Evolutionary conservation across 495 filamentous ascomycete genomes (phyloP), one percentile per base, ranked within the genome.

Genomic region (Hyaloscypha hepaticicola): DNA sequence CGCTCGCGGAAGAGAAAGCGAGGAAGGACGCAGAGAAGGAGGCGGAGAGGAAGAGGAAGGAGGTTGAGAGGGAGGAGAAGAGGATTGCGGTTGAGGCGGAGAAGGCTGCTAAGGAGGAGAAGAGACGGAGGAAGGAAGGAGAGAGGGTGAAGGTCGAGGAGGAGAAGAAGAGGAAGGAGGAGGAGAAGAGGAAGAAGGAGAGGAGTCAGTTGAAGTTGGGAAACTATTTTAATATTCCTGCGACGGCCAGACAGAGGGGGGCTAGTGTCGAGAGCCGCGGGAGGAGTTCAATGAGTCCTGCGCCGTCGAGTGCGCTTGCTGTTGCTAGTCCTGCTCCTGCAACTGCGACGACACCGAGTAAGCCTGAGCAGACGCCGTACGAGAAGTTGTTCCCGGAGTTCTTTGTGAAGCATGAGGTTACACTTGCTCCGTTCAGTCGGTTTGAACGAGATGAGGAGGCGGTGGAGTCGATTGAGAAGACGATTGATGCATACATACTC

Each of bases 351-450:
- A 68, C 64, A 55, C 67, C 31, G 19, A 60, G 67, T 58, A 69
- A 75, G 53, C 70, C 78, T 12, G 66, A 73, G 22, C 65, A 77
- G 34, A 83, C 86, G 0, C 83, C 87, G 49, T 98, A 96, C 69
- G 78, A 90, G 19, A 84, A 83, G 66, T 75, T 72, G 31, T 97
- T 97, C 70, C 85, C 90, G 16, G 83, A 89, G 0, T 97, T 96
- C 75, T 92, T 88, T 63, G 66, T 92, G 11, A 85, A 92, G 60
- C 78, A 83, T 16, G 79, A 89, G 68, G 88, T 90, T 2, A 82
- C 66, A 11, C 61, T 93, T 49, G 90, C 91, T 1, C 78, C 79
- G 0, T 65, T 52, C 8, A 71, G 64, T 68, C 0, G 79, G 80
- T 75, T 70, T 73, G 70, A 81, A 74, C 74, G 82, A 61, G 88